phyloP scores from a whole-genome alignment of 306 rosid genomes.

The Prunus campanulata region DNA sequence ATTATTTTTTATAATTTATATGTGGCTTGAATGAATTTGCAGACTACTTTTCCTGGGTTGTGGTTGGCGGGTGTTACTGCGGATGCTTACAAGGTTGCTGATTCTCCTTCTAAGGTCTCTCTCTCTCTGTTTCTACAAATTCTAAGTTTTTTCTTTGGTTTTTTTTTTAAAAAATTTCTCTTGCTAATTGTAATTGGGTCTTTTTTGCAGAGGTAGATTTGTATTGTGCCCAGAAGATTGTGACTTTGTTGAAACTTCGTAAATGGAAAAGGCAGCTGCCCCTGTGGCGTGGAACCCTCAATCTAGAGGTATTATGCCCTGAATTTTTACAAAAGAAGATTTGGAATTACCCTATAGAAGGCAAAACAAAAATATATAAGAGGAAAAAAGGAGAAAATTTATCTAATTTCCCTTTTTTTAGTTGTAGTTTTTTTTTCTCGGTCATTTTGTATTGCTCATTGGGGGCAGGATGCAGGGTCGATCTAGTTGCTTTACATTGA shows the following conservation, averaged over 20 bases:
- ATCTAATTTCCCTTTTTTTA: constrained; percentile 28
- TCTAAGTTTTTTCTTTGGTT: not conserved
- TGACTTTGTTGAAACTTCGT: constrained; percentile 6
- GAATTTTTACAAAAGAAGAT: constrained; percentile 53
- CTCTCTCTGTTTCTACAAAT: not conserved
- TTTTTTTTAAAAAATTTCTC: not conserved
- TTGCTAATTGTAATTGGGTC: not conserved
- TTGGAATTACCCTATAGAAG: constrained; percentile 24
- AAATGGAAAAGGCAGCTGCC: constrained; percentile 13
- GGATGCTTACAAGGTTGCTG: constrained; percentile 58
- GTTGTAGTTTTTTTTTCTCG: not conserved
- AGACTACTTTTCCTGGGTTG: constrained; percentile 81
- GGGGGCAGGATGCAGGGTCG: constrained; percentile 32
- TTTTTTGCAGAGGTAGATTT: constrained; percentile 57
- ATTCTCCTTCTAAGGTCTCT: constrained; percentile 64
- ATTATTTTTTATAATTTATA: not conserved
- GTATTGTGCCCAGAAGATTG: constrained; percentile 4
- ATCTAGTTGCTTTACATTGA: constrained; percentile 30
- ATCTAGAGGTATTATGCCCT: constrained; percentile 43
- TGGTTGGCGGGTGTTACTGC: constrained; percentile 86
- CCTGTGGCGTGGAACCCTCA: constrained; percentile 28
- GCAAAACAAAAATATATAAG: constrained; percentile 7
- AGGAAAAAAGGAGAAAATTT: not conserved
- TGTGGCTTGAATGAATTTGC: constrained; percentile 22
- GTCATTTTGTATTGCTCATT: constrained; percentile 15